Percentiles rank a stretch among this genome's conserved stretches.
These are phyloP conservation scores for Clonostachys rhizophaga DNA, from an alignment of 2,329 filamentous ascomycete species.

Conservation along the genomic window DNA sequence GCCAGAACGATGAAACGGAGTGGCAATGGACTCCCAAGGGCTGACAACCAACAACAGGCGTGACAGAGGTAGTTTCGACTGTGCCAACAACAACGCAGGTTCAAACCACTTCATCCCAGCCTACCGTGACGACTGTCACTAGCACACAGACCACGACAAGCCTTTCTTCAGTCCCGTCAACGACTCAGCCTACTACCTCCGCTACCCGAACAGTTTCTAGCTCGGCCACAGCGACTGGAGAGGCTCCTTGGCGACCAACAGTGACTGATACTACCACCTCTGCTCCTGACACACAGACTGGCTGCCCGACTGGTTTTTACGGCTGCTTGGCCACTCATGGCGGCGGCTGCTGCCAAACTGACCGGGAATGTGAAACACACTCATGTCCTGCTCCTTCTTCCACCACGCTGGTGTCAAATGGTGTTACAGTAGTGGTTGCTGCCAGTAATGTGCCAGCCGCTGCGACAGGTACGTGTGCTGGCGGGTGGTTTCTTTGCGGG, in stretches of 20 bases:
- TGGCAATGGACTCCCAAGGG: no score
- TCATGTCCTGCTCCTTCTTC: conserved; percentile 62
- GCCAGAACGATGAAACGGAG: no score
- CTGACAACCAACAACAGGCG: background rate
- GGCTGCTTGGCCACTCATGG: conserved; percentile 81
- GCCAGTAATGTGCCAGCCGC: conserved; percentile 39
- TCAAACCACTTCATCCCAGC: conserved; percentile 15
- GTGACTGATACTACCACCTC: background rate
- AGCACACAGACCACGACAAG: background rate
- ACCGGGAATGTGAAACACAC: conserved; percentile 76
- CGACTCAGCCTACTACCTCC: background rate
- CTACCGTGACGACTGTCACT: conserved; percentile 22
- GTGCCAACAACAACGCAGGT: conserved; percentile 7
- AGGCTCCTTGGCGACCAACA: conserved; percentile 42
- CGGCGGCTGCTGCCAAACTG: conserved; percentile 81
- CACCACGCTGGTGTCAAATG: conserved; percentile 63
- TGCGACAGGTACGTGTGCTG: conserved; percentile 56
- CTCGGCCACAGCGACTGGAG: conserved; percentile 22
- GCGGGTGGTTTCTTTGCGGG: conserved; percentile 73
- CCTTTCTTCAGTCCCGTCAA: background rate
- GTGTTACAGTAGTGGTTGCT: conserved; percentile 67
- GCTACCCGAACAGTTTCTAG: conserved; percentile 13
- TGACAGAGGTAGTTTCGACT: conserved; percentile 9
- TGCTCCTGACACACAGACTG: conserved; percentile 19
- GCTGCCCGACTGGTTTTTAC: conserved; percentile 88